Evolutionary conservation across 129 eudicot species (phyloP).

Genomic region (Tanacetum coccineum): DNA sequence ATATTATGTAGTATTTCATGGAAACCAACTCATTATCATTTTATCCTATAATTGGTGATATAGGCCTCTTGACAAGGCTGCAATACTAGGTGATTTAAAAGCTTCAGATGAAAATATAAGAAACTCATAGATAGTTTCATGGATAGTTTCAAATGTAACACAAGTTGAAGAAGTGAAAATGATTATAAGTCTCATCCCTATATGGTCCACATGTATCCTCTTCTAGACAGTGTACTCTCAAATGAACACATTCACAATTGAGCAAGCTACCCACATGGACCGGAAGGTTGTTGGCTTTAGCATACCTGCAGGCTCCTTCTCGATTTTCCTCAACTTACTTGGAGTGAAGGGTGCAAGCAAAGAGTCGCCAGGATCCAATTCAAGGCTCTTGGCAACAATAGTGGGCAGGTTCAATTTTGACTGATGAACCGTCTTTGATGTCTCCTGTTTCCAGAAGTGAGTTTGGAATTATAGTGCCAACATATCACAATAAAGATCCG

Average conservation of each 20-base stretch:
- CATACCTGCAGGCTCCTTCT: too few species aligned
- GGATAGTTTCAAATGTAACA: slow-evolving; percentile 21
- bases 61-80: slow-evolving; percentile 90
- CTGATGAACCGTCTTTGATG: too few species aligned
- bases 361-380: too few species aligned
- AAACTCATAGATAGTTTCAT: slow-evolving; percentile 48
- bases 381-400: too few species aligned
- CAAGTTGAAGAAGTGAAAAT: slow-evolving; percentile 89
- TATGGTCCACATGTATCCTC: slow-evolving; percentile 92
- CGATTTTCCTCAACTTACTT: too few species aligned
- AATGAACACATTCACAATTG: slow-evolving; percentile 94
- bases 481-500: too few species aligned
- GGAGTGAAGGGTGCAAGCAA: too few species aligned
- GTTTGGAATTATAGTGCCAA: too few species aligned
- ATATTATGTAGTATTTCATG: too few species aligned
- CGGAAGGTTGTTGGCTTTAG: slow-evolving; percentile 23
- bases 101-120: too few species aligned
- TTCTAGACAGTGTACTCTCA: slow-evolving; percentile 98
- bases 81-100: slow-evolving; percentile 53
- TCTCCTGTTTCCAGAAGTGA: too few species aligned
- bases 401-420: too few species aligned
- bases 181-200: slow-evolving; percentile 79
- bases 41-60: slow-evolving; percentile 14
- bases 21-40: not conserved
- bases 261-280: slow-evolving; percentile 91